These are phyloP conservation scores for Boletales sp. DNA, from an alignment of 768 basidiomycete genomes.

Conservation along the genomic window DNA sequence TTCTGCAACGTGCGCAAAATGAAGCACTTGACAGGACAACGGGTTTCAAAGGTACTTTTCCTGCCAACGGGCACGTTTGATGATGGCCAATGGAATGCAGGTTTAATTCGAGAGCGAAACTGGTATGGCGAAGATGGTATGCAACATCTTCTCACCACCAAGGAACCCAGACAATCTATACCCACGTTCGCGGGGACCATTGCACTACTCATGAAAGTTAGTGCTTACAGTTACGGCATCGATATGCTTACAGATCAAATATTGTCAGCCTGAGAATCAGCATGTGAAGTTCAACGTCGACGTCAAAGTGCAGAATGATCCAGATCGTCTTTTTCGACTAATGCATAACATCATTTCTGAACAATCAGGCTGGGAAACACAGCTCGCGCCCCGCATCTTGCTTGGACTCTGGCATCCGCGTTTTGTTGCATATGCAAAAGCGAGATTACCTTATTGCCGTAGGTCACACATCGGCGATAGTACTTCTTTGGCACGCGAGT, in stretches of 20 bases:
- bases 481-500: conserved; percentile 68
- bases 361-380: conserved; percentile 69
- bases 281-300: conserved; percentile 85
- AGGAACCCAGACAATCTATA: conserved; percentile 80
- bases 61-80: conserved; percentile 23
- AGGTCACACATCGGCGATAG: conserved; percentile 83
- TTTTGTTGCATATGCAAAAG: conserved; percentile 76
- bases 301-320: conserved; percentile 91
- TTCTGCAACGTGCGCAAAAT: conserved; percentile 20
- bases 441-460: conserved; percentile 74
- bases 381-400: conserved; percentile 75
- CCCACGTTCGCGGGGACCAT: conserved; percentile 89
- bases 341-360: conserved; percentile 67
- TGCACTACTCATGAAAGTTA: conserved; percentile 71
- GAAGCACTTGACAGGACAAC: conserved; percentile 77
- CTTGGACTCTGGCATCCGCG: conserved; percentile 90
- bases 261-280: conserved; percentile 60
- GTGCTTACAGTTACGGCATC: conserved; percentile 18
- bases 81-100: conserved; percentile 35
- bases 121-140: conserved; percentile 74
- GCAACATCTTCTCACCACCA: conserved; percentile 74
- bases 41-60: conserved; percentile 55
- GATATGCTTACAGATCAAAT: conserved; percentile 3
- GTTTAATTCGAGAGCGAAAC: conserved; percentile 61
- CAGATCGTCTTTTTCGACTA: conserved; percentile 74